Conservation (phyloP, 2,329 filamentous ascomycete species). For the Scortechinia acanthostroma region DNA sequence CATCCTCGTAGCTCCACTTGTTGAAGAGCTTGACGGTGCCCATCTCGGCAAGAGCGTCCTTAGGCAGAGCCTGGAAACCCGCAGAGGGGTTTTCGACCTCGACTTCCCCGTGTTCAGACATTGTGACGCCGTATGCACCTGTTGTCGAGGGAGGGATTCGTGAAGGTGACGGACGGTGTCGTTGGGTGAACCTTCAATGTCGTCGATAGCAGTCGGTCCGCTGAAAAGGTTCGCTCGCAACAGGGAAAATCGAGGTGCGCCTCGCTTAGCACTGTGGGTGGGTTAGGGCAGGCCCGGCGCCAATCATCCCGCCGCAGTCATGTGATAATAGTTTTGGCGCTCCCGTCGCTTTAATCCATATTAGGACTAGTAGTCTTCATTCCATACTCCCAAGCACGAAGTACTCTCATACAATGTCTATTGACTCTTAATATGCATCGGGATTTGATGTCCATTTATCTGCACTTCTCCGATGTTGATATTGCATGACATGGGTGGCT, state of each 20-base stretch:
- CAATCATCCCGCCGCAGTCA: background rate
- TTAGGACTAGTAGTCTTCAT: no score
- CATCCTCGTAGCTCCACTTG: slow-evolving; percentile 87
- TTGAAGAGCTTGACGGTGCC: slow-evolving; percentile 95
- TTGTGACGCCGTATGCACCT: slow-evolving; percentile 40
- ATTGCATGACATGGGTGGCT: no score
- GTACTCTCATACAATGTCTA: no score
- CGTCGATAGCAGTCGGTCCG: background rate
- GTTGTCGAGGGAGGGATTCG: slow-evolving; percentile 4
- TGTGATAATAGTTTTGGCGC: no score
- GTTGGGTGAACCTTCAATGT: background rate
- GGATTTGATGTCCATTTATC: no score
- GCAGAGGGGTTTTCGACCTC: slow-evolving; percentile 73
- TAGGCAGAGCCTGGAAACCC: slow-evolving; percentile 78
- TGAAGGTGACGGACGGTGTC: background rate
- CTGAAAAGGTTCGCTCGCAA: background rate
- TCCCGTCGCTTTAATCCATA: no score
- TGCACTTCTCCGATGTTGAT: no score
- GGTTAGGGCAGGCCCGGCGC: background rate
- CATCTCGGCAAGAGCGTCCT: slow-evolving; percentile 83
- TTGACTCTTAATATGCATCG: no score
- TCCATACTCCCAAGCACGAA: no score
- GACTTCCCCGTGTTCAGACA: slow-evolving; percentile 62
- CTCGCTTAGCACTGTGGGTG: background rate
- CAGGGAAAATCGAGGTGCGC: background rate